Conservation (phyloP, 495 filamentous ascomycete genomes). For the Hyaloscypha bicolor region DNA sequence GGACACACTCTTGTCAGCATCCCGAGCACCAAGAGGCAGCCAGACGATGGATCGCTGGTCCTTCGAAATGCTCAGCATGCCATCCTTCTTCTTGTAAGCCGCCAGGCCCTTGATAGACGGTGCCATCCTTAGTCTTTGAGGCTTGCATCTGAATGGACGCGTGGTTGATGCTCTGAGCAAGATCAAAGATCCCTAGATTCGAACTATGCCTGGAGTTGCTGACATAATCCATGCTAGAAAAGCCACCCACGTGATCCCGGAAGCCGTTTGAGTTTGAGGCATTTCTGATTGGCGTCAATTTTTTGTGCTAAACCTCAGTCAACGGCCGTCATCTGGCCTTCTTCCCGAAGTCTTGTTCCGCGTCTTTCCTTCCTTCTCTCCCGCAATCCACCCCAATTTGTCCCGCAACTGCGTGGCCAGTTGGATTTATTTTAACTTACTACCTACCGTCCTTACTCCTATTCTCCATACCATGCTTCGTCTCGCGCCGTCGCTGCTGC, state of each 20-base stretch:
- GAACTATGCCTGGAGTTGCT: constrained; percentile 4
- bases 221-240: constrained; percentile 5
- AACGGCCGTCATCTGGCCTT: constrained; percentile 21
- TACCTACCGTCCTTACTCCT: not conserved
- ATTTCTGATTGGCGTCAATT: not conserved
- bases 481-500: constrained; percentile 37
- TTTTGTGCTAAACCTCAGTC: not conserved
- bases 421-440: not conserved
- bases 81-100: constrained; percentile 96
- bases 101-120: constrained; percentile 69
- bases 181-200: not conserved
- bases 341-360: not conserved
- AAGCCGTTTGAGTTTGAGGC: not conserved
- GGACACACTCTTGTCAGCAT: constrained; percentile 59
- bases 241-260: not conserved
- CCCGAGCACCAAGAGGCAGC: constrained; percentile 64
- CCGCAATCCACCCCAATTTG: not conserved
- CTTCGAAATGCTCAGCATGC: constrained; percentile 70
- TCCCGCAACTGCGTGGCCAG: not conserved
- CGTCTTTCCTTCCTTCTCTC: not conserved
- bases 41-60: constrained; percentile 76
- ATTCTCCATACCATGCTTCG: constrained; percentile 31
- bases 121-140: constrained; percentile 34
- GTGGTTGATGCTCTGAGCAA: not conserved
- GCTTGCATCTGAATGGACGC: constrained; percentile 17